These are phyloP conservation scores for Asterochloris erici DNA, from an alignment of 139 green algal genomes.

Conservation along the genomic window DNA sequence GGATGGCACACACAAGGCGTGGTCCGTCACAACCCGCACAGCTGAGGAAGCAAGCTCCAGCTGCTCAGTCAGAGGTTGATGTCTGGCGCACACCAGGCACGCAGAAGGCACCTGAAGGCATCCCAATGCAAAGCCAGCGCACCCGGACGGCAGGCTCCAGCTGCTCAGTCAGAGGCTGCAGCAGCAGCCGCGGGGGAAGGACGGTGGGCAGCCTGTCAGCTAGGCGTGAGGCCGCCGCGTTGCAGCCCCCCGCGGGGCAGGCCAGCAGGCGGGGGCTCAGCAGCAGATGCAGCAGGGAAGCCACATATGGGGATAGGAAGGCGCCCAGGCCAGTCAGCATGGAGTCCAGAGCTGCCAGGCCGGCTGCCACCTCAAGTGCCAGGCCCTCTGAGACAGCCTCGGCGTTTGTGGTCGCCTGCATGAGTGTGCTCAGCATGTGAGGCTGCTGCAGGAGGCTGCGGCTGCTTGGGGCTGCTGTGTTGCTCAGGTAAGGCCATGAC, in stretches of 20 bases:
- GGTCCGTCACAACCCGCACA: too few relatives aligned
- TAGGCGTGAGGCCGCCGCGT: slow-evolving; percentile 25
- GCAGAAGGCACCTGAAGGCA: too few relatives aligned
- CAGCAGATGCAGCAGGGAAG: slow-evolving; percentile 51
- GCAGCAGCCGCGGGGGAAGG: slow-evolving; percentile 65
- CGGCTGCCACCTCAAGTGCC: slow-evolving; percentile 52
- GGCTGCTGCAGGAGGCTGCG: background rate
- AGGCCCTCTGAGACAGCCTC: slow-evolving; percentile 10
- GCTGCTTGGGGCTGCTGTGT: background rate
- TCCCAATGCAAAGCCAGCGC: background rate
- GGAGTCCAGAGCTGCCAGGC: slow-evolving; percentile 57
- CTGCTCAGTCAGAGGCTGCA: slow-evolving; percentile 54
- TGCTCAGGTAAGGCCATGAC: too few relatives aligned
- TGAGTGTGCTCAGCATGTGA: background rate
- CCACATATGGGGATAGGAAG: slow-evolving; percentile 69
- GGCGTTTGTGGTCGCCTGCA: background rate
- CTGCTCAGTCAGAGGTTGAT: too few relatives aligned
- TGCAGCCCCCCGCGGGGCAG: slow-evolving; percentile 17
- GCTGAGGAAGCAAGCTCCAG: too few relatives aligned
- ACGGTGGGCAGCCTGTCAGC: slow-evolving; percentile 30
- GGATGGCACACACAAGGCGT: too few relatives aligned
- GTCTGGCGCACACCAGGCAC: too few relatives aligned
- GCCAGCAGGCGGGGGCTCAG: slow-evolving; percentile 37
- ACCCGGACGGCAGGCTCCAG: slow-evolving; percentile 38
- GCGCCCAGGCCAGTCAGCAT: slow-evolving; percentile 54